Percentiles rank a stretch among this genome's conserved stretches.
phyloP scores from a whole-genome alignment of 495 filamentous ascomycete species.

The Massariosphaeria phaeospora region DNA sequence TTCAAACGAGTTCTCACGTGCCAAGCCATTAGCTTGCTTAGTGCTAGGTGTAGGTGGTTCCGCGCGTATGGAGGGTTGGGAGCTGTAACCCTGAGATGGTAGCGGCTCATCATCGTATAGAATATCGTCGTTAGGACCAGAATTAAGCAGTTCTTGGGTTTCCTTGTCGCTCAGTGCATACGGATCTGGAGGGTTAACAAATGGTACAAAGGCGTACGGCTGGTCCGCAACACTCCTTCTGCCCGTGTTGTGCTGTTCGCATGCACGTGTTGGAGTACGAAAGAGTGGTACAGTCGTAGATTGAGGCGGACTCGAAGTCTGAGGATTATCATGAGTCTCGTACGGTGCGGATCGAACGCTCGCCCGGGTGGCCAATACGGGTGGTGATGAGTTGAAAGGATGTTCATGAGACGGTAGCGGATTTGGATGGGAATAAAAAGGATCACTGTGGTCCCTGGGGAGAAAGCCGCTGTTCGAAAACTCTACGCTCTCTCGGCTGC shows the following conservation, averaged over 20 bases:
- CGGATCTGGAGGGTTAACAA: background rate
- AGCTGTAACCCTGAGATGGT: background rate
- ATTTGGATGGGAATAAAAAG: conserved; percentile 33
- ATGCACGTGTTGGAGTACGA: background rate
- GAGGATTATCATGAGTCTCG: background rate
- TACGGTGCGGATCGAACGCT: conserved; percentile 1
- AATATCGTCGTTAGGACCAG: conserved; percentile 31
- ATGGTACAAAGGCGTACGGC: background rate
- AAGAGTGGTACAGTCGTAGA: conserved; percentile 9
- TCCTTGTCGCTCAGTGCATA: conserved; percentile 22
- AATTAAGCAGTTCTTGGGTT: conserved; percentile 24
- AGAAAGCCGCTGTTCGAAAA: background rate
- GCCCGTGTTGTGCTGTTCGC: background rate
- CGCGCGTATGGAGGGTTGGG: conserved; percentile 5
- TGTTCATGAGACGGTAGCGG: conserved; percentile 33
- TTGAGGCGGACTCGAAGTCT: background rate
- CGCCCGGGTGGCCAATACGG: background rate
- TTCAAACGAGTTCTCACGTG: conserved; percentile 35
- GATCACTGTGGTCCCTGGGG: background rate
- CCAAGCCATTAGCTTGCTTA: background rate
- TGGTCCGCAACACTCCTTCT: too few species aligned
- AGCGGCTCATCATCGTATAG: conserved; percentile 16
- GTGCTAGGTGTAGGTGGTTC: conserved; percentile 23
- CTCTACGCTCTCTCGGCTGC: background rate
- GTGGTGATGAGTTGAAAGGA: conserved; percentile 34